Percentiles rank a stretch among this genome's conserved stretches.
phyloP scores from a whole-genome alignment of 108 stramenopile species.

The Fragilaria crotonensis region DNA sequence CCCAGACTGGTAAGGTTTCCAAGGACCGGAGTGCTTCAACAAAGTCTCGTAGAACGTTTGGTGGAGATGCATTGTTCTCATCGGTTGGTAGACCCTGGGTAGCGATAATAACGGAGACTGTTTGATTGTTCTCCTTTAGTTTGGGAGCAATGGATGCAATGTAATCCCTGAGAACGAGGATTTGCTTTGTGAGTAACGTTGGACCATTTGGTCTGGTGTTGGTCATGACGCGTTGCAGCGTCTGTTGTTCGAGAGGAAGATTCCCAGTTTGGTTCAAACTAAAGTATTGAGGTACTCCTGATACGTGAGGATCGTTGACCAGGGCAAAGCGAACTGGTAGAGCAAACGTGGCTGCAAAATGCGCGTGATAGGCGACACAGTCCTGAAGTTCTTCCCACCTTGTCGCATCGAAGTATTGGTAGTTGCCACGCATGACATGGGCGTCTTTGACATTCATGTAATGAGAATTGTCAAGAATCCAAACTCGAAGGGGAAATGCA shows the following conservation, averaged over 20 bases:
- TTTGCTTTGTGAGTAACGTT: slow-evolving; percentile 41
- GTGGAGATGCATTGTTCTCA: slow-evolving; percentile 13
- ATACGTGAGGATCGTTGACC: slow-evolving; percentile 27
- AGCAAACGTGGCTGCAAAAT: slow-evolving; percentile 38
- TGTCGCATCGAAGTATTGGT: slow-evolving; percentile 29
- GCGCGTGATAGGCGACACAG: slow-evolving; percentile 48
- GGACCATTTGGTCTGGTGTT: slow-evolving; percentile 33
- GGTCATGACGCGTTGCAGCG: slow-evolving; percentile 22
- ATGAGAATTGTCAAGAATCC: slow-evolving; percentile 11
- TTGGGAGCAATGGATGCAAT: slow-evolving; percentile 11
- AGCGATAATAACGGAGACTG: slow-evolving; percentile 25
- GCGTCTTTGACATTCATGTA: slow-evolving; percentile 8
- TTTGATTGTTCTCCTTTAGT: slow-evolving; percentile 11
- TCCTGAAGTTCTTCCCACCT: slow-evolving; percentile 66
- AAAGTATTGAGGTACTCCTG: slow-evolving; percentile 26
- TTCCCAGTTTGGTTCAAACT: slow-evolving; percentile 25
- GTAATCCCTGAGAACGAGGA: slow-evolving; percentile 11
- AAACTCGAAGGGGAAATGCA: slow-evolving; percentile 7
- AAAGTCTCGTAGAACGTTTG: slow-evolving; percentile 26
- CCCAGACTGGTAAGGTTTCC: slow-evolving; percentile 44
- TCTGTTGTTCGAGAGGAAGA: slow-evolving; percentile 10
- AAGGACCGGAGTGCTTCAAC: slow-evolving; percentile 21
- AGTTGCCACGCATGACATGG: slow-evolving; percentile 3
- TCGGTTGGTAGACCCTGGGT: slow-evolving; percentile 45
- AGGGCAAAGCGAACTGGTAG: slow-evolving; percentile 54